Evolutionary conservation across 768 basidiomycete species (phyloP), one percentile per base, ranked within the genome.

Genomic region (Mycena floridula): DNA sequence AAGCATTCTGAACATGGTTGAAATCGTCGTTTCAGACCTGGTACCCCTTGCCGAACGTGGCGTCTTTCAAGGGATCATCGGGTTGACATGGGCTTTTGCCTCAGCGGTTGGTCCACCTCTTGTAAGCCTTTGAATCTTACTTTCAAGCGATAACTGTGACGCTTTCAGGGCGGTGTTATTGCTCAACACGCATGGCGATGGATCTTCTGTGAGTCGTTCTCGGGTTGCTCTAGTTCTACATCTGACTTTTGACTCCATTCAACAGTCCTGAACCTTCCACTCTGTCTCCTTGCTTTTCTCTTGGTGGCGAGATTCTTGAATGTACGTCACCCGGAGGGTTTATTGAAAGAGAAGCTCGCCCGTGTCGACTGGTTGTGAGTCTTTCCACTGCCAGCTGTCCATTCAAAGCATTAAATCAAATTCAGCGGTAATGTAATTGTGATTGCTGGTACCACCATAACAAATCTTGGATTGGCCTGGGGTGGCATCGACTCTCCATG

Each of bases 331-430:
- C 65, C 66, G 0, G 21, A 50, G 9, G 59, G 55, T 7, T 46
- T 35, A 3, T 49, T 59, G 18, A 44, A 45, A 18, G 54, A 55
- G 3, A 67, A 66, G 36, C 23, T 66, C 7, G 47, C 44, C 27
- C 51, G 53, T 13, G 56, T 67, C 39, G 65, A 66, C 37, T 67
- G 66, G 66, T 60, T 59, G 60, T 64, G 47, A 8, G 65, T 43
- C 28, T 9, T 30, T 16, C 1, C 0, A 5, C 15, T 24, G 3
- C 16, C 8, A n/a, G 9, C 21, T 38, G 28, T 16, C 28, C 20
- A 9, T 38, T 13, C n/a, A 7, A 23, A 30, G 32, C 1, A 7
- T 26, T 15, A 21, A 21, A 11, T 47, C 24, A 37, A 11, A 28
- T 21, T 13, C 42, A 56, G 66, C n/a, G 66, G 66, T 7, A 67